A percentile compares a stretch with the other conserved stretches of the same genome.
These are phyloP conservation scores for Alloteropsis angusta DNA, from an alignment of 202 grass and related monocot genomes.

Conservation along the genomic window DNA sequence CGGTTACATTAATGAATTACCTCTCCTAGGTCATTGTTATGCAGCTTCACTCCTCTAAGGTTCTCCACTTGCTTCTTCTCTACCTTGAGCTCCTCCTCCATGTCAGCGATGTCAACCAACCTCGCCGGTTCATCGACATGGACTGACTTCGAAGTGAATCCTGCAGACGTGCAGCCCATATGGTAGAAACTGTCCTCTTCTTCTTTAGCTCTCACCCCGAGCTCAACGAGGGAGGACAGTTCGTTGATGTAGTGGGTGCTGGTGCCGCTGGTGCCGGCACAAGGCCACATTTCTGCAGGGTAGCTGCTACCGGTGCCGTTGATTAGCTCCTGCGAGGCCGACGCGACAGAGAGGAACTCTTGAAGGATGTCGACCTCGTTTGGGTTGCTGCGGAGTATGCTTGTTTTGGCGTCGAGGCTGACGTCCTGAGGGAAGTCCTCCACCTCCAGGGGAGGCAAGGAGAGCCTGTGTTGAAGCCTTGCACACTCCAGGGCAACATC, in stretches of 20 bases:
- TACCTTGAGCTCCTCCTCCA: slow-evolving; percentile 61
- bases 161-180: slow-evolving; percentile 33
- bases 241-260: slow-evolving; percentile 36
- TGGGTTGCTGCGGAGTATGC: slow-evolving; percentile 32
- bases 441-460: slow-evolving; percentile 62
- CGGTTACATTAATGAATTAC: slow-evolving; percentile 33
- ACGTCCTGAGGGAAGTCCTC: slow-evolving; percentile 60
- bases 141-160: slow-evolving; percentile 8
- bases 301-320: slow-evolving; percentile 38
- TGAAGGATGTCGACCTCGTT: slow-evolving; percentile 73
- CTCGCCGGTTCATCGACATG: slow-evolving; percentile 25
- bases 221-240: slow-evolving; percentile 41
- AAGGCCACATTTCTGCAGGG: slow-evolving; percentile 51
- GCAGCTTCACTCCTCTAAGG: slow-evolving; percentile 56
- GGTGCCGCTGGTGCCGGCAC: slow-evolving; percentile 25
- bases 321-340: slow-evolving; percentile 64
- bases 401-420: slow-evolving; percentile 38
- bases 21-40: slow-evolving; percentile 70
- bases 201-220: slow-evolving; percentile 22
- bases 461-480: slow-evolving; percentile 80
- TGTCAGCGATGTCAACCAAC: slow-evolving; percentile 58
- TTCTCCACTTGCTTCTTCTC: slow-evolving; percentile 66
- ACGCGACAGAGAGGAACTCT: slow-evolving; percentile 74
- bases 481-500: slow-evolving; percentile 82
- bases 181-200: slow-evolving; percentile 36